Evolutionary conservation across 768 basidiomycete species (phyloP), one percentile per base, ranked within the genome.

Genomic region (Pulveroboletus sp.): DNA sequence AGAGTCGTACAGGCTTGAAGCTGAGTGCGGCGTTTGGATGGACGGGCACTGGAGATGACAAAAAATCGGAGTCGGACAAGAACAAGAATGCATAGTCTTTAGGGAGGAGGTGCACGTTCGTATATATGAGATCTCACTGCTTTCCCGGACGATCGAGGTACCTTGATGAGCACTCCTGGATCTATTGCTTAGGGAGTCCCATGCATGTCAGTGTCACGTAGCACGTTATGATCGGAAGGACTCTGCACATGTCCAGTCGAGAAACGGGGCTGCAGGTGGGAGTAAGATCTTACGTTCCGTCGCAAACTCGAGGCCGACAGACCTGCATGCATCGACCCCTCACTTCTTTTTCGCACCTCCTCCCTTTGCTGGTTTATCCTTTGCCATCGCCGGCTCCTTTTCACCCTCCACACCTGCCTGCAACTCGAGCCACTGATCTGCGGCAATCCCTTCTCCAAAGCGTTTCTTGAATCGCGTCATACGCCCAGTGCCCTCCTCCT

Each of bases 381-480:
- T 63, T 39, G 59, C 52, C 47, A 46, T 37, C 10, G 63, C 61
- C 0, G 67, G 66, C 31, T 69, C 67, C 44, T 49, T 48, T 17
- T 65, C 63, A n/a, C 62, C 57, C 50, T 65, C 54, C 2, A 63
- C 51, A 9, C 55, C 54, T 8, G 53, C 46, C 50, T 69, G 66
- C 51, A 67, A 38, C n/a, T 45, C 54, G 0, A 66, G 47, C 54
- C 65, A 66, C 40, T 66, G 60, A 3, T 70, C 69, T 21, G 56
- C 63, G 14, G 64, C 73, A 35, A 78, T 63, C 3, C 71, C 76
- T 47, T 77, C 75, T 24, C 73, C 86, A 61, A 93, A 94, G 53
- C 76, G 77, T 60, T 80, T 77, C 66, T 76, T 88, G 69, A 91
- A 94, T 60, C 90, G 75, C 10, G 89, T 89, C 61, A 94, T 69